Base-by-base conservation (phyloP, 768 basidiomycete species). In the Thelephora ganbajun region DNA sequence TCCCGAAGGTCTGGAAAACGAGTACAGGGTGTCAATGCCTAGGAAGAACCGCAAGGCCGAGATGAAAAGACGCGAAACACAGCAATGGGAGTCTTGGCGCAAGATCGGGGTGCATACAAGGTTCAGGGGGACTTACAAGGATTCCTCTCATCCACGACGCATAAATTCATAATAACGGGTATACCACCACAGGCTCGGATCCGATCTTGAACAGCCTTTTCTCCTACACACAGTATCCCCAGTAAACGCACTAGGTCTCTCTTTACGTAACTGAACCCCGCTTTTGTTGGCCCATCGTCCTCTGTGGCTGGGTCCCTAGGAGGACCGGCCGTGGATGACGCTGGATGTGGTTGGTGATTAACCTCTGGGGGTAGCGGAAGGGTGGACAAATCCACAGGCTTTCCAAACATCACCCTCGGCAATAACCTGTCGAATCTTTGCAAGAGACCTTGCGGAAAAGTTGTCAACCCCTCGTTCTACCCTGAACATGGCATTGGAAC, bases 71-170 rank as follows among this genome's bases (percentile, higher is more conserved):
- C 6, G 26, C 18, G 20, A 41, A 51, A 1, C n/a, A 35, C 1
- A 35, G 16, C 26, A 46, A 20, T n/a, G 35, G 44, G 22, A 26
- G 13, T 12, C 13, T 12, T 33, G 13, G 13, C 43, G 13, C 20
- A 44, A 14, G 26, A 43, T n/a, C n/a, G n/a, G n/a, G n/a, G n/a
- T 30, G 26, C 9, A 30, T 30, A 9, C 9, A 30, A 30, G 9
- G 26, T 30, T 30, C n/a, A 20, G 26, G 37, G 37, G 20, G 33
- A 77, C 91, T 64, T 61, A 94, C 92, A 92, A 35, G 92, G 92
- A 63, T 93, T 96, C 49, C 82, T 67, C 56, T 92, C 91, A 60
- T 97, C 92, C 22, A 90, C 69, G 14, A 88, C 86, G 61, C 90
- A 93, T 64, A 92, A 69, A 58, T 83, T 85, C 76, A 96, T 79